A percentile compares a stretch with the other conserved stretches of the same genome.
These are phyloP conservation scores for Suillus alpinus DNA, from an alignment of 768 basidiomycete species.

Conservation along the genomic window DNA sequence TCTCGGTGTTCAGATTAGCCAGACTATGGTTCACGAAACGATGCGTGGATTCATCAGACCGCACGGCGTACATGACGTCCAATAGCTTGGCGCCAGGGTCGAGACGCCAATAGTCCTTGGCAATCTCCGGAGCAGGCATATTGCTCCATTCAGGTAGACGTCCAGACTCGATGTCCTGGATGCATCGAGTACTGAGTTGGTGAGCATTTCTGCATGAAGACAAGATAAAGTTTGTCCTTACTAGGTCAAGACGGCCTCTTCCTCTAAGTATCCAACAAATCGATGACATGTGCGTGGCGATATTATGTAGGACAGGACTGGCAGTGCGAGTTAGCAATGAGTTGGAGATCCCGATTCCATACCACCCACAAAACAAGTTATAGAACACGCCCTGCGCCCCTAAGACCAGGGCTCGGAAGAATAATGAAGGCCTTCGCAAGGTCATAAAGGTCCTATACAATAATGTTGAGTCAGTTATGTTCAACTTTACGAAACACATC, in stretches of 20 bases:
- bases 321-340: conserved; percentile 11
- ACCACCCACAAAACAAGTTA: conserved; percentile 75
- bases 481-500: conserved; percentile 2
- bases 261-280: conserved; percentile 90
- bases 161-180: conserved; percentile 79
- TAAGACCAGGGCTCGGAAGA: conserved; percentile 81
- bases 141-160: conserved; percentile 79
- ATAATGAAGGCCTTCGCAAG: conserved; percentile 70
- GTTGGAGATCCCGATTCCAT: conserved; percentile 6
- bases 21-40: conserved; percentile 95
- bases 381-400: conserved; percentile 92
- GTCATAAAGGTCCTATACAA: conserved; percentile 88
- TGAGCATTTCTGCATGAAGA: conserved; percentile 13
- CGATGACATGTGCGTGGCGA: conserved; percentile 80
- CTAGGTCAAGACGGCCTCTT: conserved; percentile 95
- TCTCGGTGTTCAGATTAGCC: conserved; percentile 73
- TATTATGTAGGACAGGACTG: conserved; percentile 76
- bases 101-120: conserved; percentile 95
- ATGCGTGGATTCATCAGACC: conserved; percentile 92
- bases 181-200: conserved; percentile 67
- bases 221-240: conserved; percentile 35
- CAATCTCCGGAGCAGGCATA: conserved; percentile 78
- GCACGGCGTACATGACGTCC: conserved; percentile 88
- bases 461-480: conserved; percentile 11
- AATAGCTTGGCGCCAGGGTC: conserved; percentile 68